These are phyloP conservation scores for Candida alai DNA, from an alignment of 805 yeast species.

Conservation along the genomic window DNA sequence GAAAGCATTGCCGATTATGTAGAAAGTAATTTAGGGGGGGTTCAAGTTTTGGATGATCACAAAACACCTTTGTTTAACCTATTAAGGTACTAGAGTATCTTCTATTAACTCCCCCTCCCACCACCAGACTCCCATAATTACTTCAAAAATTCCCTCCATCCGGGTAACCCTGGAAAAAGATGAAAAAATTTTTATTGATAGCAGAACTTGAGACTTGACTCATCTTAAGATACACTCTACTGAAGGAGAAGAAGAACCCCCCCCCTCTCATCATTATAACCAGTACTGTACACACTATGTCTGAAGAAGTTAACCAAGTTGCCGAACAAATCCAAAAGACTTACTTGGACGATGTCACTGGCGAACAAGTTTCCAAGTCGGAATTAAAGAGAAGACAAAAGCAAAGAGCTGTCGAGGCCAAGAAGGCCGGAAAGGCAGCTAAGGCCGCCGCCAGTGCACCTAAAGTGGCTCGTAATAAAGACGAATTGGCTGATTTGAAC, in stretches of 20 bases:
- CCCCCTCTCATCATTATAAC: no score
- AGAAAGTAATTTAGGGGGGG: no score
- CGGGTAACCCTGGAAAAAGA: neutral
- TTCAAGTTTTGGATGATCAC: no score
- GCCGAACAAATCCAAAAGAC: slow-evolving; percentile 75
- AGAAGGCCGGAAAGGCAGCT: slow-evolving; percentile 89
- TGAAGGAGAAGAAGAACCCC: no score
- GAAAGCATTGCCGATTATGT: no score
- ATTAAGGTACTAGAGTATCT: no score
- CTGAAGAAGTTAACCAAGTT: slow-evolving; percentile 53
- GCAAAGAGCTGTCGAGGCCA: slow-evolving; percentile 77
- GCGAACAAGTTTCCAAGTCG: slow-evolving; percentile 93
- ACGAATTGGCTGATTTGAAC: slow-evolving; percentile 78
- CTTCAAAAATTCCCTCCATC: no score
- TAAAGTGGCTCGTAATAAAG: slow-evolving; percentile 48
- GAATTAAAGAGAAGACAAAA: slow-evolving; percentile 96
- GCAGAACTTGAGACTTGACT: neutral
- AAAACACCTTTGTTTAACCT: no score
- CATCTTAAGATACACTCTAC: neutral
- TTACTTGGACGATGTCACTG: slow-evolving; percentile 89
- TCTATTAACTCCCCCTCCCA: no score
- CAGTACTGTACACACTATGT: slow-evolving; percentile 25
- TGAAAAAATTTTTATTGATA: slow-evolving; percentile 1
- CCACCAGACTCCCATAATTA: no score
- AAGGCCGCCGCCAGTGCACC: slow-evolving; percentile 49